Base-by-base conservation (phyloP, 208 protist genomes). In the Crithidia expoeki region DNA sequence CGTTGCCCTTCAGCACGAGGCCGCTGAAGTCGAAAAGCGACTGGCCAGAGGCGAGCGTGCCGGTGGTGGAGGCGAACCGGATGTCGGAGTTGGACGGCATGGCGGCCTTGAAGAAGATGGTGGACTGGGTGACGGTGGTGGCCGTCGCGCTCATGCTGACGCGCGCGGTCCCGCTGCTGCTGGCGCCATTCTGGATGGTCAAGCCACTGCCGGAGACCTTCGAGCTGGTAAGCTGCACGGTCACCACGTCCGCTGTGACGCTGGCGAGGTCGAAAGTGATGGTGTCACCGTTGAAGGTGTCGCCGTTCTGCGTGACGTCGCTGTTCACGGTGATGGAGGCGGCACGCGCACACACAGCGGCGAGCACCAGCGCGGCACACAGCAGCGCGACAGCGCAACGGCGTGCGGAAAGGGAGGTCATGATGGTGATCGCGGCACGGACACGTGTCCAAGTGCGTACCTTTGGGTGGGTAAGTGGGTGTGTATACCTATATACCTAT, bases 11-110 rank as follows among this genome's bases (percentile, higher is more conserved):
- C 30, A 76, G 55, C 28, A 33, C 7, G 36, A 70, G 49, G 17
- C 53, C 52, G 44, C 46, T 64, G 63, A 69, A 76, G 33, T 76
- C 63, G 71, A 76, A 70, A 23, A 64, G 62, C 40, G 71, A 68
- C 60, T 76, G 60, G 19, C 9, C n/a, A 33, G 55, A 21, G 36
- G 40, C 17, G 19, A 70, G 55, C 36, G 61, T 44, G 40, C 38
- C 71, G 36, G 51, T 61, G 36, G 71, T 76, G 28, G 71, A 4
- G 60, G 59, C 46, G 46, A 76, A 42, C 44, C 56, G 61, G 36
- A 76, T 64, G 63, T 70, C 53, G 53, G n/a, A 63, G 71, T 69
- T 70, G 32, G 49, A 9, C 11, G 71, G 71, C 61, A 76, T 69
- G 32, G 14, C 44, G 16, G 32, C 55, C 30, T 42, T 60, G 56